Base-by-base conservation (phyloP, 2,329 filamentous ascomycete genomes). In the Fusarium staphyleae region DNA sequence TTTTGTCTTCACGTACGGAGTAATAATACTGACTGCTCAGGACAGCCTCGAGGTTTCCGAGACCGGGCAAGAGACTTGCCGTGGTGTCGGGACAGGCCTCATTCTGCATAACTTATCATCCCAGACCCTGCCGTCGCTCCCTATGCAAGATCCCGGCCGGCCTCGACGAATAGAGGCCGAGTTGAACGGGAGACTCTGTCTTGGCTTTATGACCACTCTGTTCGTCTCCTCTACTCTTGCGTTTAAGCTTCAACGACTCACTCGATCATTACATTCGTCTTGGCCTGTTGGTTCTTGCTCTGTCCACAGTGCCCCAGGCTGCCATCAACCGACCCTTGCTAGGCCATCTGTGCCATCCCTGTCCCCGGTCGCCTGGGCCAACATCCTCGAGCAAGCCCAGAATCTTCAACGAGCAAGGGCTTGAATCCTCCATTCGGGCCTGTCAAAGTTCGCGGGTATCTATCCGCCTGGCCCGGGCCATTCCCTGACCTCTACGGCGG, bases 361-460 rank as follows among this genome's bases (percentile, higher is more conserved):
- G 49, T 39, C 30, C 22, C 35, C 22, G 15, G 29, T 40, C 51
- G 50, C 50, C 49, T 51, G 55, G 43, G 28, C 36, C 37, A 52
- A 34, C 54, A 33, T 52, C 29, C 45, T 36, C 39, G 35, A 15
- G 30, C 32, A 40, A 34, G 40, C 36, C 24, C 42, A 34, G 54
- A 48, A 26, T 18, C 30, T 28, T 33, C 22, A 28, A 41, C n/a
- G 30, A 24, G 32, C 44, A 34, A 28, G 24, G 24, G 28, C 34
- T 29, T 37, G 40, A 16, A 45, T 48, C 42, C 47, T 54, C 42
- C 33, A 18, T 28, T 29, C 24, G 44, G 43, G 40, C 44, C 50
- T 65, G 63, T 62, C 59, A 57, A 57, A 60, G 18, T 53, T 44
- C 48, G 45, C 64, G 64, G 64, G 52, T 41, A 63, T 62, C 64